Conservation (phyloP, 176 grass and related monocot genomes). For the Canna indica region DNA sequence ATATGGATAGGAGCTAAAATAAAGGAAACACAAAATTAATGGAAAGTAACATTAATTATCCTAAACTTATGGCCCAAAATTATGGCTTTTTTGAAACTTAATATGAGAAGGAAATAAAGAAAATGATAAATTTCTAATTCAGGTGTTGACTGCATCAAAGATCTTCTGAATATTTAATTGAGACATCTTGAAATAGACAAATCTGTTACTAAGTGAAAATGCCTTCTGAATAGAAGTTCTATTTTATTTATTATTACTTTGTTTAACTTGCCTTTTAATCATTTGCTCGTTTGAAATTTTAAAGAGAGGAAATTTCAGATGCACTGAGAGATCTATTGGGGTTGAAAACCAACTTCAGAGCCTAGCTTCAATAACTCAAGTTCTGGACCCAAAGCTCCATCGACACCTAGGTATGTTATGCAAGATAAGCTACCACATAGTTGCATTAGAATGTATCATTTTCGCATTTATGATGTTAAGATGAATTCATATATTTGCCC, state of each 20-base stretch:
- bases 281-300: constrained; percentile 39
- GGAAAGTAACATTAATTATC: no score
- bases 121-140: no score
- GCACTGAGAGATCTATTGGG: constrained; percentile 89
- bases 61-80: no score
- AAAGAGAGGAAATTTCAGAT: constrained; percentile 98
- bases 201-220: neutral
- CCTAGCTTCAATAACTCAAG: constrained; percentile 91
- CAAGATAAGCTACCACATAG: neutral
- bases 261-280: constrained; percentile 8
- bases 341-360: constrained; percentile 90
- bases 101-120: no score
- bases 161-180: neutral
- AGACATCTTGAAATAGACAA: neutral
- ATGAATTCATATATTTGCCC: neutral
- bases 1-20: no score
- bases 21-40: no score
- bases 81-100: no score
- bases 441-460: neutral
- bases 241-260: neutral
- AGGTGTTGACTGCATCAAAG: no score
- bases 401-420: constrained; percentile 72
- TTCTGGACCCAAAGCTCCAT: constrained; percentile 93
- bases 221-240: neutral
- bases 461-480: neutral